Evolutionary conservation across 805 yeast species (phyloP), one percentile per base, ranked within the genome.

Genomic region (Yamadazyma insecticola): DNA sequence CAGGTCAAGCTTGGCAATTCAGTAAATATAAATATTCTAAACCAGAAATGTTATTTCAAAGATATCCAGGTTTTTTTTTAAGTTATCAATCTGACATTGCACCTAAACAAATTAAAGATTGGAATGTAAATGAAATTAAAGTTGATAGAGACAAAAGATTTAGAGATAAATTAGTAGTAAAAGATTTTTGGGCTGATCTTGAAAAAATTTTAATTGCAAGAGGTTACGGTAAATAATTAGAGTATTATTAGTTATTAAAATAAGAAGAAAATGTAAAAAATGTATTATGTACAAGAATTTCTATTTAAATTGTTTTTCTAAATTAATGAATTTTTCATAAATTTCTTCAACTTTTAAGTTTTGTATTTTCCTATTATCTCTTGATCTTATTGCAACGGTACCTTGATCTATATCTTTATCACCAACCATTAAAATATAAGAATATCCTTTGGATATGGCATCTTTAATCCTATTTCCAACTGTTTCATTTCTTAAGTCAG

Each of bases 1-100:
- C 97, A 8, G 99, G 99, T 9, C 98, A 92, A 62, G 70, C 80
- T 33, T 92, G 99, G 99, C 99, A 92, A 61, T 86, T 92, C 61
- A 76, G 84, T 50, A 76, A 78, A 47, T 92, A 90, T 59, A 83
- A 81, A 52, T 82, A 88, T 77, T 70, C 77, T 23, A 76, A 80
- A 33, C 96, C 98, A 2, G 77, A 81, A 37, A 67, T 67, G 26
- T 67, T 92, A 41, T 92, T 92, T 57, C 92, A 82, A 49, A 78
- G 76, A 44, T 83, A 83, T 43, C 78, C 81, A 37, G 98, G 98
- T 2, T 89, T 76, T 51, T 84, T 76, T 47, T 68, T 88, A 44
- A 70, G 78, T 26, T 88, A 77, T 58, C 72, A 74, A 38, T 89
- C 87, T 20, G 97, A 92, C 46, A 69, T 78, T 2, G 67, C 86